Base-by-base conservation (phyloP, 805 yeast species). In the Wickerhamomyces bisporus region DNA sequence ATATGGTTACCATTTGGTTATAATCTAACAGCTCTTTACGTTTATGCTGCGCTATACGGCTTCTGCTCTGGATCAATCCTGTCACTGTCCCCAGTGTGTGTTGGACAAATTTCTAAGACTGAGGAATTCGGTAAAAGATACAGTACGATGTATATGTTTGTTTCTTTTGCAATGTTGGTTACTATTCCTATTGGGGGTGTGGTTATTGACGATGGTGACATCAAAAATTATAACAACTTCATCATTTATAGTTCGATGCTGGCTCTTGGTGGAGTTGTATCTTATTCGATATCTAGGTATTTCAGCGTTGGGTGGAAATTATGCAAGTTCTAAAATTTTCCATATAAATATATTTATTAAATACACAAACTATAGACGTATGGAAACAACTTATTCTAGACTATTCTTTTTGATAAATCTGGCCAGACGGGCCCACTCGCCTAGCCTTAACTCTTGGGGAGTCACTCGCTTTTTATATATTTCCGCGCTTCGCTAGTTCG, bases 81-180 rank as follows among this genome's bases (percentile, higher is more conserved):
- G 34, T 69, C 82, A 3, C 50, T 78, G 32, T 70, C 77, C 13
- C 83, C 84, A 2, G 77, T 74, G 3, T 73, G 82, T 47, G 63
- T 75, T 26, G 81, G 79, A 1, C 77, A 73, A 36, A 74, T 79
- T 26, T 74, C 81, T 14, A 68, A 71, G 36, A 68, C 73, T 2
- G 70, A 70, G 32, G 71, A 67, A 44, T 75, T 75, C 50, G 81
- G 81, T 7, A 69, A 70, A 47, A 64, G 78, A 15, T 76, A 73
- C 51, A 71, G 80, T 2, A 69, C 80, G 1, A 69, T 77, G 48
- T 81, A 78, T 55, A 70, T 77, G 32, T 57, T 77, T 48, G 77
- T 75, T 11, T 72, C 86, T 2, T 61, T 77, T 39, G 63, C 71
- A 13, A 62, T 68, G 24, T 58, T 77, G 21, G 65, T 71, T 13